Percentiles rank a stretch among this genome's conserved stretches.
Evolutionary conservation across 805 yeast species (phyloP).

Genomic region (Priceomyces carsonii): DNA sequence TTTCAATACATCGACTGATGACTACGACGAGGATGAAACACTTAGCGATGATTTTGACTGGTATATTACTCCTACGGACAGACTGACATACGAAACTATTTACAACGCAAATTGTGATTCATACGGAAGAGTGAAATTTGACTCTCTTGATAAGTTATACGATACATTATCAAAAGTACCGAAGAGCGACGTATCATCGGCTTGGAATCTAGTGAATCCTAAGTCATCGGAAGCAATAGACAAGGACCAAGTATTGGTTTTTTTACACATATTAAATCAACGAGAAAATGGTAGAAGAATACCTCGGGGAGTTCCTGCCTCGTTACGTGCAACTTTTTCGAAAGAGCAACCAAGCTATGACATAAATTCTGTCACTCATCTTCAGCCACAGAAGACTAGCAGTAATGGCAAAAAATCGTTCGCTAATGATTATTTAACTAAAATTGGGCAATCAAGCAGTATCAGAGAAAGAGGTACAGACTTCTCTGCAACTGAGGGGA

Average conservation of each 20-base stretch:
- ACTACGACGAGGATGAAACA: slow-evolving; percentile 64
- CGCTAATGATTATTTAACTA: slow-evolving; percentile 55
- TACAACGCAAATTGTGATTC: slow-evolving; percentile 73
- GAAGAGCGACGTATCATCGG: slow-evolving; percentile 77
- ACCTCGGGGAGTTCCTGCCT: slow-evolving; percentile 93
- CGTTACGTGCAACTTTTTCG: slow-evolving; percentile 86
- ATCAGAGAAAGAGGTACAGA: slow-evolving; percentile 57
- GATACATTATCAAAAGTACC: slow-evolving; percentile 72
- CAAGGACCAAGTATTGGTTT: slow-evolving; percentile 88
- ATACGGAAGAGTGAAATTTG: slow-evolving; percentile 78
- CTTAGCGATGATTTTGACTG: slow-evolving; percentile 80
- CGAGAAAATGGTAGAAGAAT: slow-evolving; percentile 81
- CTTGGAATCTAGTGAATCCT: slow-evolving; percentile 96
- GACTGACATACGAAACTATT: slow-evolving; percentile 72
- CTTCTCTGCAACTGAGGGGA: slow-evolving; percentile 68
- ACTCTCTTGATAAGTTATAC: slow-evolving; percentile 69
- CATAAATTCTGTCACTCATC: slow-evolving; percentile 32
- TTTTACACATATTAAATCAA: slow-evolving; percentile 87
- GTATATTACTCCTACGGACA: slow-evolving; percentile 93
- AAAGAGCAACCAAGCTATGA: slow-evolving; percentile 80
- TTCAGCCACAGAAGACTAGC: slow-evolving; percentile 26
- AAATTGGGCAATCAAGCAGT: slow-evolving; percentile 53
- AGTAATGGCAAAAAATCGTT: slow-evolving; percentile 34
- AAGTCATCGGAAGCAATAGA: slow-evolving; percentile 84
- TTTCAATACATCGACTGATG: slow-evolving; percentile 23